Conservation (phyloP, 129 eudicot species). For the Kitagawia praeruptora region DNA sequence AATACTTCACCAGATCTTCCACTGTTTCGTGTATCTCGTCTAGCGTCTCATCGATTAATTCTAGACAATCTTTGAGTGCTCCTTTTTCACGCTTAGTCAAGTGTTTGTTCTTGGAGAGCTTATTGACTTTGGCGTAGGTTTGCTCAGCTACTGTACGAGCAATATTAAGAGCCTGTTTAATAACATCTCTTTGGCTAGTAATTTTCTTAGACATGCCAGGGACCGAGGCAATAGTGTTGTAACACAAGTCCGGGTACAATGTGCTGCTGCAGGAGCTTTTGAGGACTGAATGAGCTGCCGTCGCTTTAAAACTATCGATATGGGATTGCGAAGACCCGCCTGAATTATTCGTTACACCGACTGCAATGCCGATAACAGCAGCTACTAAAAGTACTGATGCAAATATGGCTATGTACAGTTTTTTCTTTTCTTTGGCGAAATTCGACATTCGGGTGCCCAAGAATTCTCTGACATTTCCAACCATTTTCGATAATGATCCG, state of each 20-base stretch:
- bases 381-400: constrained; percentile 40
- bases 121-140: constrained; percentile 37
- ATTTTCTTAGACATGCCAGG: constrained; percentile 34
- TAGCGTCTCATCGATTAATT: constrained; percentile 52
- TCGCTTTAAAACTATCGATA: constrained; percentile 2
- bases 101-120: constrained; percentile 20
- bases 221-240: constrained; percentile 38
- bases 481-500: not conserved
- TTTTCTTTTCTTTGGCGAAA: constrained; percentile 30
- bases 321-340: constrained; percentile 1
- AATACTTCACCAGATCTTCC: constrained; percentile 42
- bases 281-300: constrained; percentile 46
- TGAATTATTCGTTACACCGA: constrained; percentile 16
- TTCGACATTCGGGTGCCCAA: constrained; percentile 22
- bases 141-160: constrained; percentile 35
- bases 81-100: constrained; percentile 49
- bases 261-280: constrained; percentile 67
- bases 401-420: constrained; percentile 26
- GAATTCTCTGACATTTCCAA: constrained; percentile 17
- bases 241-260: constrained; percentile 67
- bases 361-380: constrained; percentile 42
- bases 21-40: constrained; percentile 53
- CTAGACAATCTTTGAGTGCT: constrained; percentile 77
- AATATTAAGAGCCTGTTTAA: constrained; percentile 47
- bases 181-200: constrained; percentile 47